These are phyloP conservation scores for Malus orientalis DNA, from an alignment of 306 rosid species.

Conservation along the genomic window DNA sequence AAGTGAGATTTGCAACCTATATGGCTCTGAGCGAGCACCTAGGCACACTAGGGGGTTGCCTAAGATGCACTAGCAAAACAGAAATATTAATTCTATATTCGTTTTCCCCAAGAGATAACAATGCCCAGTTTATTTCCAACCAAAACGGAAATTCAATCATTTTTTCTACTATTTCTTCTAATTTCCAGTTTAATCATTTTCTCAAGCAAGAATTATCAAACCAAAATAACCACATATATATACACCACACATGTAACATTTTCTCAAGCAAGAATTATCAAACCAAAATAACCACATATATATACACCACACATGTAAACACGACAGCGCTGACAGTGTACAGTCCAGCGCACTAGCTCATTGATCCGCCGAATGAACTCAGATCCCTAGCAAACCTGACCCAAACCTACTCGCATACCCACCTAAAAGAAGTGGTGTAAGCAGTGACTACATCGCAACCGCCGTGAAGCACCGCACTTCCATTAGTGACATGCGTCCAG, in stretches of 20 bases:
- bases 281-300: too few species aligned
- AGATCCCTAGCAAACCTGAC: conserved; percentile 18
- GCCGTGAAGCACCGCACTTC: conserved; percentile 44
- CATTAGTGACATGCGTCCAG: conserved; percentile 37
- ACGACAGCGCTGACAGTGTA: conserved; percentile 28
- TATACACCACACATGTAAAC: conserved; percentile 7
- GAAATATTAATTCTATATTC: not conserved
- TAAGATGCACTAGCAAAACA: too few species aligned
- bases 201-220: not conserved
- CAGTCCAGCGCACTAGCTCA: not conserved
- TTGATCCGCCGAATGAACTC: conserved; percentile 37
- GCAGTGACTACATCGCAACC: conserved; percentile 72
- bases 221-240: too few species aligned
- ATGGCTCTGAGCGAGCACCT: too few species aligned
- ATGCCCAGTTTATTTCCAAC: not conserved
- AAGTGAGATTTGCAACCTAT: too few species aligned
- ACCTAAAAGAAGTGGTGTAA: conserved; percentile 69
- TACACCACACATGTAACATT: conserved; percentile 6
- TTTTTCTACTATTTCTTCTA: not conserved
- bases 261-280: not conserved
- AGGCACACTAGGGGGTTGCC: too few species aligned
- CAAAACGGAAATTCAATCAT: not conserved
- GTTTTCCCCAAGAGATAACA: not conserved
- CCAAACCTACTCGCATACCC: conserved; percentile 37
- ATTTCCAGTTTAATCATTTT: not conserved